Base-by-base conservation (phyloP, 331 rosid species). In the Phaseolus coccineus region DNA sequence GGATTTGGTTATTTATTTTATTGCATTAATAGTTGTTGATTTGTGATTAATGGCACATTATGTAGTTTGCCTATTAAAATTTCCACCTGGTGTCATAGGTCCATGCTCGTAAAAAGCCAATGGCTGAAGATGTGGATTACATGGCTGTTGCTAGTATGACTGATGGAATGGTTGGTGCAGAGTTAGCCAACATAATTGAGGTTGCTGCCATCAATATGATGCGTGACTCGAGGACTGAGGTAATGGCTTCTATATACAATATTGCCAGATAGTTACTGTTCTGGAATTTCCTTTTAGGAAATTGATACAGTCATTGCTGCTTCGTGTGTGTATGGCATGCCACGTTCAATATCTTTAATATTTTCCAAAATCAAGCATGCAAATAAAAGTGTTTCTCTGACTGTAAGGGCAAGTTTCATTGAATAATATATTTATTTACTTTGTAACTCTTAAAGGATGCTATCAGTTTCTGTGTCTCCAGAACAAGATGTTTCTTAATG, bases 151-250 rank as follows among this genome's bases (percentile, higher is more conserved):
- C 94, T 74, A 83, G 99, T 84, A 91, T 91, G 96, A 93, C 96
- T 16, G 98, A 95, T 74, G 99, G 98, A 82, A 95, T 95, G 99
- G 99, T 93, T 85, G 97, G 99, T 44, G 99, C 99, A 5, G 99
- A 95, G 90, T 85, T 95, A 30, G 99, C 99, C 37, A 95, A 95
- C 88, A 93, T 95, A 73, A 86, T 95, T 72, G 99, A 92, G 91
- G 97, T 95, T 85, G 98, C 98, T 83, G 99, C 99, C 53, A 84
- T 95, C 78, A 93, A 95, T 83, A 95, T 95, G 99, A 93, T 95
- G 77, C 93, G 99, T 48, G 99, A 95, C 67, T 87, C 90, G 61
- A 91, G 97, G 81, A 91, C 92, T 31, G 99, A 92, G 99, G 99
- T 95, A 87, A 78, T 76, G 2, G 59, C 46, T 75, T 35, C 19